Base-by-base conservation (phyloP, 164 flowering plant species). In the Annona squamosa region DNA sequence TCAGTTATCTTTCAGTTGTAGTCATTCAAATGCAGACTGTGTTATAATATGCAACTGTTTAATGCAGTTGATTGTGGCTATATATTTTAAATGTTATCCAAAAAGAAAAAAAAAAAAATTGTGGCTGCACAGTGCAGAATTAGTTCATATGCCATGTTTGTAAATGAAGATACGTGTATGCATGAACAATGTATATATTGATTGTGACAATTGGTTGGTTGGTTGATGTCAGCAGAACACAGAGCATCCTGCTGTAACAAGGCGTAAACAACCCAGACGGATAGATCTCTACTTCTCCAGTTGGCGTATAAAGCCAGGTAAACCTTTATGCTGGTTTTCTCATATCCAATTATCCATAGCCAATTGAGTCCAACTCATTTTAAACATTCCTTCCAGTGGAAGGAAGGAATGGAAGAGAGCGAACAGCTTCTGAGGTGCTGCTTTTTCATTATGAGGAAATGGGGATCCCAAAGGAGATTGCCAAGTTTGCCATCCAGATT, bases 391-490 rank as follows among this genome's bases (percentile, higher is more conserved):
- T 43, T 9, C 64, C 90, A 89, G 96, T 85, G 77, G 89, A 90
- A 87, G 88, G 91, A 69, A 86, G 76, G 63, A 84, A 79, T 73
- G 83, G 85, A 6, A 86, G 85, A 41, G 82, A 84, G 74, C 74
- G 72, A 66, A 86, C 84, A 57, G 88, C 96, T 44, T 85, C 87
- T 65, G 96, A 91, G 74, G 93, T 89, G 61, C 69, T 87, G 41
- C 85, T 91, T 26, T 88, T 89, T 83, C 96, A 91, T 77, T 81
- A 91, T 26, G 96, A 91, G 71, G 92, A 91, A 45, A 89, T 91
- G 93, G 96, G 96, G 13, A 91, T 91, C 37, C 92, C 96, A 5
- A 80, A 88, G 89, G 93, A 89, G 77, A 85, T 91, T 62, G 92
- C 92, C 2, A 91, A 88, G 81, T 85, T 89, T 71, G 93, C 89